phyloP scores from a whole-genome alignment of 352 stramenopile species.

The Phytophthora constricta region DNA sequence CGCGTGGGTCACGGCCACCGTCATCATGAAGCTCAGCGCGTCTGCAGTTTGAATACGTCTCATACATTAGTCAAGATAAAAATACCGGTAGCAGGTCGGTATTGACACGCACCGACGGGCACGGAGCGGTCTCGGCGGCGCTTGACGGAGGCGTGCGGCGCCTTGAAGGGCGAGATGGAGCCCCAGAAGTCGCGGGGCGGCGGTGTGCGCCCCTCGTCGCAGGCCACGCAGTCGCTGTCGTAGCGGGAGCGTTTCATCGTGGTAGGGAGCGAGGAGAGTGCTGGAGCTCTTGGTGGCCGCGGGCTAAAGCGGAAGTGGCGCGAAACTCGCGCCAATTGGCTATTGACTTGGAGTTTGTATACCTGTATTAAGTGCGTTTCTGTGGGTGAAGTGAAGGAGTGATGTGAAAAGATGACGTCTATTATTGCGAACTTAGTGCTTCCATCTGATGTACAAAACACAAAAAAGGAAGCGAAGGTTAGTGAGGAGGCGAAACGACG shows the following conservation, averaged over 20 bases:
- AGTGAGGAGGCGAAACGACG: conserved; percentile 32
- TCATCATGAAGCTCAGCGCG: conserved; percentile 81
- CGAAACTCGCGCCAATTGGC: conserved; percentile 25
- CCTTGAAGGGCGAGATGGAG: conserved; percentile 69
- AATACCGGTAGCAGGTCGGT: conserved; percentile 1
- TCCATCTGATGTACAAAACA: conserved; percentile 60
- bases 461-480: conserved; percentile 37
- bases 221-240: conserved; percentile 28
- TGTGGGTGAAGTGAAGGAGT: too few relatives aligned
- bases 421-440: conserved; percentile 58
- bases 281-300: conserved; percentile 8
- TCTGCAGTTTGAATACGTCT: conserved; percentile 36
- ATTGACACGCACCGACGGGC: conserved; percentile 58
- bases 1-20: conserved; percentile 66
- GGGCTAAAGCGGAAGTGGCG: conserved; percentile 35
- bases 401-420: conserved; percentile 14
- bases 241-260: conserved; percentile 66
- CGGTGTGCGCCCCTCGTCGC: conserved; percentile 33
- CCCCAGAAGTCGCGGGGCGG: conserved; percentile 29
- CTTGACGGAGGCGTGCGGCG: conserved; percentile 49
- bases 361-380: conserved; percentile 12
- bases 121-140: conserved; percentile 72
- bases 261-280: background rate
- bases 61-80: conserved; percentile 4
- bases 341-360: background rate